Evolutionary conservation across 23 red algal species (phyloP).

Genomic region (Agarophyton chilense): DNA sequence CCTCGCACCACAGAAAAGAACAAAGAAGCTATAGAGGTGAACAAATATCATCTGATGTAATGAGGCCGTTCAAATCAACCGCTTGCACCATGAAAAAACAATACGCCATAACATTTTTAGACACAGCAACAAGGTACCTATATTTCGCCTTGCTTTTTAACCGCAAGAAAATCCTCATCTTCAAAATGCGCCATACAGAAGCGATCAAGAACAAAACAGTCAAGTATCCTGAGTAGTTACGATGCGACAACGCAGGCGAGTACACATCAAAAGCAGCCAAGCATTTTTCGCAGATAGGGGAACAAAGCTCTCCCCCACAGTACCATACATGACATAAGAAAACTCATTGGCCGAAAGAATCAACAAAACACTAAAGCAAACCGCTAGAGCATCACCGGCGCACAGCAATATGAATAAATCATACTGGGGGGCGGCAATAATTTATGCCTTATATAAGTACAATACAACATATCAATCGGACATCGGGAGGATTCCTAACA

Average conservation of each 20-base stretch:
- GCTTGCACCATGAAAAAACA: not conserved
- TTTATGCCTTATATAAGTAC: not conserved
- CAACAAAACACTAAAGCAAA: not conserved
- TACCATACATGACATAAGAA: conserved; percentile 2
- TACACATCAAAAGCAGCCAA: not conserved
- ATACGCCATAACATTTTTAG: no score
- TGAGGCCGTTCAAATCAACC: not conserved
- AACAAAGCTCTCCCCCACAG: not conserved
- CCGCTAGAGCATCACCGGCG: not conserved
- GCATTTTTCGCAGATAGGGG: not conserved
- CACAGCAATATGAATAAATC: not conserved
- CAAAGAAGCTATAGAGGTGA: not conserved
- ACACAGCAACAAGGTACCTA: no score
- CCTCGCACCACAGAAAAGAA: not conserved
- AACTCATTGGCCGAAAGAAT: conserved; percentile 31
- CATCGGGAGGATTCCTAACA: not conserved
- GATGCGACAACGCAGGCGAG: not conserved
- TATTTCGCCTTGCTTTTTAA: no score
- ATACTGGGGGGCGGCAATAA: not conserved
- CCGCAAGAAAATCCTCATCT: no score
- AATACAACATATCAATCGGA: not conserved
- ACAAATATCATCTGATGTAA: not conserved
- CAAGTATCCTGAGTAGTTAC: not conserved
- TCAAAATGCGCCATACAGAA: no score
- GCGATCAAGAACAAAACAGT: no score